Evolutionary conservation across 768 basidiomycete species (phyloP).

Genomic region (Gymnopilus junonius): DNA sequence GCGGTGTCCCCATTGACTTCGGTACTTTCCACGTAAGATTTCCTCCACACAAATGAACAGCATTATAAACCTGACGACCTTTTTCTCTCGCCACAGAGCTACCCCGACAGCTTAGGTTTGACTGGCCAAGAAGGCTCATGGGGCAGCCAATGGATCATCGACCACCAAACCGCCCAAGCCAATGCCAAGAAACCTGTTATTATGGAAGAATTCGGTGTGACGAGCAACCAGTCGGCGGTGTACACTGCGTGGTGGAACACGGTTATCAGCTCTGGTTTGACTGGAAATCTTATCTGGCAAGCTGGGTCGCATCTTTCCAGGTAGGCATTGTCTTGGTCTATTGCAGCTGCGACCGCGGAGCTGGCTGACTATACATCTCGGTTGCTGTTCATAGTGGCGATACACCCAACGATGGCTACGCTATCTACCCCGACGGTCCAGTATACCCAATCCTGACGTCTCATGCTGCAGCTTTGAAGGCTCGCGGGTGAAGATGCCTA

Average conservation of each 20-base stretch:
- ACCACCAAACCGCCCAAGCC: conserved; percentile 58
- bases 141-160: conserved; percentile 65
- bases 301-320: conserved; percentile 39
- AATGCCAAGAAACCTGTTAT: conserved; percentile 63
- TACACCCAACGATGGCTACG: conserved; percentile 58
- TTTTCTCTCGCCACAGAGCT: conserved; percentile 24
- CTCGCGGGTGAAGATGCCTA: conserved; percentile 20
- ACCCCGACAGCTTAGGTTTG: conserved; percentile 52
- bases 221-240: conserved; percentile 45
- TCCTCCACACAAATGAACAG: neutral
- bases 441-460: conserved; percentile 45
- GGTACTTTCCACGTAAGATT: conserved; percentile 65
- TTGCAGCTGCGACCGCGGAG: neutral
- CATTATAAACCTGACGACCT: neutral
- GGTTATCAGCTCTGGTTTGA: conserved; percentile 53
- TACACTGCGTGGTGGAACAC: conserved; percentile 61
- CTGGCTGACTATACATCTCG: neutral
- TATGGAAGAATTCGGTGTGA: conserved; percentile 69
- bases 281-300: conserved; percentile 67
- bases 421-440: conserved; percentile 50
- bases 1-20: conserved; percentile 62
- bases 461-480: conserved; percentile 51
- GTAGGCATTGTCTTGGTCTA: conserved; percentile 21
- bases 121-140: conserved; percentile 46
- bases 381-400: conserved; percentile 35